phyloP scores from a whole-genome alignment of 2,329 filamentous ascomycete genomes.

The Hymenoscyphus linearis region DNA sequence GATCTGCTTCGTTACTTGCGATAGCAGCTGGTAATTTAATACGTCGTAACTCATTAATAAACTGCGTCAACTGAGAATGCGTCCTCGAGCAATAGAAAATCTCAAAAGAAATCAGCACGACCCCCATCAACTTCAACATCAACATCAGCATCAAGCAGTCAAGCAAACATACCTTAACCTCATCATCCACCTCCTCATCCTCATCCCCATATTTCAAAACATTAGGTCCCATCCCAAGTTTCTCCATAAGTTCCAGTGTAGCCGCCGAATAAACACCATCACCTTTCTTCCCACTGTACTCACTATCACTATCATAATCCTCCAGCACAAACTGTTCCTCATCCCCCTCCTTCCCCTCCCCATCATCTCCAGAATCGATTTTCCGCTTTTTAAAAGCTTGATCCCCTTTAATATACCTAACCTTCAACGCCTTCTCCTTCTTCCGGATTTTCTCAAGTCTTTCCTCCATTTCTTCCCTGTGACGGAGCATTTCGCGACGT shows the following conservation, averaged over 20 bases:
- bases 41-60: slow-evolving; percentile 60
- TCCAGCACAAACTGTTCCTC: slow-evolving; percentile 59
- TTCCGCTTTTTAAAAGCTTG: slow-evolving; percentile 43
- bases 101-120: slow-evolving; percentile 22
- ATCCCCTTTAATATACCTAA: slow-evolving; percentile 41
- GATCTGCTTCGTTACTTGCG: slow-evolving; percentile 31
- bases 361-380: slow-evolving; percentile 23
- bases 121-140: neutral
- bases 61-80: slow-evolving; percentile 68
- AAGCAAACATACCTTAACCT: slow-evolving; percentile 43
- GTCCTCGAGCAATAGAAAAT: slow-evolving; percentile 71
- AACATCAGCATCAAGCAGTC: too few relatives aligned
- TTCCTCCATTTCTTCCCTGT: slow-evolving; percentile 53
- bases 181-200: slow-evolving; percentile 47
- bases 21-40: slow-evolving; percentile 58
- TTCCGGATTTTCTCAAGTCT: slow-evolving; percentile 51
- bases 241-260: slow-evolving; percentile 58
- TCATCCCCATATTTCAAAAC: slow-evolving; percentile 39
- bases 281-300: slow-evolving; percentile 35
- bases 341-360: slow-evolving; percentile 26
- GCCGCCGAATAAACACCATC: slow-evolving; percentile 50
- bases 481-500: slow-evolving; percentile 48
- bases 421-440: slow-evolving; percentile 49
- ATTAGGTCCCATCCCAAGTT: slow-evolving; percentile 37
- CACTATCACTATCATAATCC: slow-evolving; percentile 62